Base-by-base conservation (phyloP, 331 rosid species). In the Spiraea crenata region DNA sequence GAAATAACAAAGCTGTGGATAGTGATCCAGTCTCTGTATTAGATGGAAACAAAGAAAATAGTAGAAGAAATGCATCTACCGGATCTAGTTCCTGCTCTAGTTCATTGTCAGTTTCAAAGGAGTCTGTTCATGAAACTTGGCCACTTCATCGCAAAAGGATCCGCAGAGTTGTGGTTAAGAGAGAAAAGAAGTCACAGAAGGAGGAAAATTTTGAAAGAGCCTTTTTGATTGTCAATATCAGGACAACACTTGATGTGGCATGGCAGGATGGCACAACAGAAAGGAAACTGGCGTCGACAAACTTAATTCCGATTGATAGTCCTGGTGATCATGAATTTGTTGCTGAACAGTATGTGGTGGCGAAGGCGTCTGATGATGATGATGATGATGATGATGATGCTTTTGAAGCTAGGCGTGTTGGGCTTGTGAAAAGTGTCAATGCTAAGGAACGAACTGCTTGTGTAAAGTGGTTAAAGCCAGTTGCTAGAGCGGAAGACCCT, bases 291-390 rank as follows among this genome's bases (percentile, higher is more conserved):
- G 76, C 67, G 77, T 89, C 97, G 64, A 88, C 87, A 16, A 80
- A 75, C 62, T 84, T 91, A 76, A 87, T 95, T 85, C 98, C 99
- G 10, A 76, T 87, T 31, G 97, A 87, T 75, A 91, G 76, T 85
- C 98, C 93, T 9, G 98, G 99, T 73, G 99, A 91, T 79, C 99
- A 95, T 68, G 99, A 95, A 85, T 95, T 95, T 71, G 96, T 95
- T 78, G 87, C 96, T 2, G 98, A 95, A 77, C 98, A 95, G 59
- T 91, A 95, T 67, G 99, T 95, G 69, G 88, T 95, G 54, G 99
- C 91, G 88, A 95, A 95, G 89, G 90, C 88, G 37, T 81, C 97
- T 16, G 93, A 89, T 82, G 91, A 81, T 66, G 88, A 25, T 25
- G 31, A 25, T 25, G 31, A 25, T 25, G 31, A 25, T 25, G 31